phyloP scores from a whole-genome alignment of 1,284 basidiomycete genomes.

The Malassezia brasiliensis region DNA sequence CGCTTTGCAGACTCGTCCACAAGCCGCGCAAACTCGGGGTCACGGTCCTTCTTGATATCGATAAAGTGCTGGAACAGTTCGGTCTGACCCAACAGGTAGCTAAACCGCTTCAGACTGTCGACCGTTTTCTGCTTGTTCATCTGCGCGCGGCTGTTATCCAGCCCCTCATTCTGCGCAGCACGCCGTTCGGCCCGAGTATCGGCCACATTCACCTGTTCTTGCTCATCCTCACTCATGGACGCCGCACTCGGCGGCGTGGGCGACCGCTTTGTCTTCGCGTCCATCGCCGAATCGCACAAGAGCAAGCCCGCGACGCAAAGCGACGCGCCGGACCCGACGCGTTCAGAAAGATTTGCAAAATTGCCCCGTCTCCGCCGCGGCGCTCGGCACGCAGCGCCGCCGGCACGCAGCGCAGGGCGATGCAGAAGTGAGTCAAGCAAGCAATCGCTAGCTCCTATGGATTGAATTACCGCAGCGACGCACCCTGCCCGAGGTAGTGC shows the following conservation, averaged over 20 bases:
- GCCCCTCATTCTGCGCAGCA: conserved; percentile 32
- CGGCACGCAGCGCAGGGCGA: too few relatives aligned
- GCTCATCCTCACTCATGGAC: conserved; percentile 23
- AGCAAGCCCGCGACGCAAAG: neutral
- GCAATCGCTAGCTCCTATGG: neutral
- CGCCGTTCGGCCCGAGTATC: conserved; percentile 24
- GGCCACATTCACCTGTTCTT: conserved; percentile 14
- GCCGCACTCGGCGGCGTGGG: conserved; percentile 31
- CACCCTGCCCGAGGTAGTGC: conserved; percentile 17
- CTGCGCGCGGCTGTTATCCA: conserved; percentile 31
- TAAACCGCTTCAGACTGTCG: conserved; percentile 45
- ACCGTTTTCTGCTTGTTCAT: conserved; percentile 39
- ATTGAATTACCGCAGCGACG: conserved; percentile 10
- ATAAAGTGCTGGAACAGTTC: conserved; percentile 49
- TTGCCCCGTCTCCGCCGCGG: neutral
- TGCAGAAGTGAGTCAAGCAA: too few relatives aligned
- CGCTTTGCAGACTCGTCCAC: conserved; percentile 55
- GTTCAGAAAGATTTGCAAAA: conserved; percentile 14
- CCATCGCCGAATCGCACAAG: conserved; percentile 8
- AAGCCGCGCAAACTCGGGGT: conserved; percentile 84
- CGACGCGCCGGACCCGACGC: conserved; percentile 8
- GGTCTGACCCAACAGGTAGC: conserved; percentile 45
- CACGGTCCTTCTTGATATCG: conserved; percentile 58
- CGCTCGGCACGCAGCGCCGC: too few relatives aligned
- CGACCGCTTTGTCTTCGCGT: conserved; percentile 38